Conservation (phyloP, 192 early-diverging fungal species). For the Jimgerdemannia lactiflua region DNA sequence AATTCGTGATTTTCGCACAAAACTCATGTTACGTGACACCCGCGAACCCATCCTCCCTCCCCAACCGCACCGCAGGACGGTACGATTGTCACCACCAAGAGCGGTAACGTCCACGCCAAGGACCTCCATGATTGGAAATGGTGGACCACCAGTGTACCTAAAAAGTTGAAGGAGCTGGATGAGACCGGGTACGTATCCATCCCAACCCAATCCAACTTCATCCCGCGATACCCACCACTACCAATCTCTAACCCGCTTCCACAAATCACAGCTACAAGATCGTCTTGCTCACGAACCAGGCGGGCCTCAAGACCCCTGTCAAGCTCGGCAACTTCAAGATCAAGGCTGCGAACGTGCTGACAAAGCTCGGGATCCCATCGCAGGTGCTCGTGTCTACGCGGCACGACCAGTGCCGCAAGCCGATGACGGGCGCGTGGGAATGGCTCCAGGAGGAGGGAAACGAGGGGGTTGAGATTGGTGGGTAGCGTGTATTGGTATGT, state of each 20-base stretch:
- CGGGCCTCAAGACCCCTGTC: conserved; percentile 44
- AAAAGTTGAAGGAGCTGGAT: conserved; percentile 54
- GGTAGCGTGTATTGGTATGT: not conserved
- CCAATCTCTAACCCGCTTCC: conserved; percentile 17
- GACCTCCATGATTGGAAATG: conserved; percentile 81
- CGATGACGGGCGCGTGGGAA: conserved; percentile 70
- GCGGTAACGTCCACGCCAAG: conserved; percentile 59
- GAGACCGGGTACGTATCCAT: conserved; percentile 53
- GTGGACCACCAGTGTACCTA: conserved; percentile 54
- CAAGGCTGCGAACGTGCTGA: conserved; percentile 33
- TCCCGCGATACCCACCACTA: conserved; percentile 14
- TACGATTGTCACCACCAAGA: conserved; percentile 70
- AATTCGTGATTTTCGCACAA: not conserved
- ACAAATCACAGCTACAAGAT: conserved; percentile 54
- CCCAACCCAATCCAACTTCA: conserved; percentile 30
- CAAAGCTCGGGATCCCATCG: conserved; percentile 53
- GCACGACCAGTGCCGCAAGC: conserved; percentile 73
- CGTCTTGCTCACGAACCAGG: conserved; percentile 76
- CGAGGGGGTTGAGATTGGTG: conserved; percentile 40
- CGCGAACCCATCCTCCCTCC: not conserved
- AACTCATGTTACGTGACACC: not conserved
- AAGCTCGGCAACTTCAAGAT: conserved; percentile 44
- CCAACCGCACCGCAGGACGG: conserved; percentile 45
- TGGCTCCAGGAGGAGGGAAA: conserved; percentile 38
- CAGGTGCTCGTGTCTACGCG: conserved; percentile 67